These are phyloP conservation scores for Cantharellus anzutake DNA, from an alignment of 768 basidiomycete species.

Conservation along the genomic window DNA sequence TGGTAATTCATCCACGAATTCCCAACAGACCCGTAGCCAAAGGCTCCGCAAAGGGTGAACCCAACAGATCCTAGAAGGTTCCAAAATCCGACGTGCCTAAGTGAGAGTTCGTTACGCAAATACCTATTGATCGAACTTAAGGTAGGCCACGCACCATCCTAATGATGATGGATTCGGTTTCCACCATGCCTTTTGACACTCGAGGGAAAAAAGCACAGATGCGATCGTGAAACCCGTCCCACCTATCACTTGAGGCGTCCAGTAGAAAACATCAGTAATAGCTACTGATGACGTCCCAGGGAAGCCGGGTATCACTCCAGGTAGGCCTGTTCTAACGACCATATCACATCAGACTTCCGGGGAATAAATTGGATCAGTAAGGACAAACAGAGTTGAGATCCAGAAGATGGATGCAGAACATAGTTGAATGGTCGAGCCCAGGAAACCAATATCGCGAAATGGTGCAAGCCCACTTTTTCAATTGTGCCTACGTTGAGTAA, in stretches of 20 bases:
- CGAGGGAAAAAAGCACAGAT: slow-evolving; percentile 29
- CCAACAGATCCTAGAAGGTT: slow-evolving; percentile 40
- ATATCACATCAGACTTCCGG: not conserved
- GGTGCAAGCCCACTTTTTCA: slow-evolving; percentile 13
- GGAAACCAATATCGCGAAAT: slow-evolving; percentile 28
- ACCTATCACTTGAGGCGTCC: slow-evolving; percentile 45
- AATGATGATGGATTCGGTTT: slow-evolving; percentile 24
- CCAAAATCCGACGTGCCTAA: slow-evolving; percentile 24
- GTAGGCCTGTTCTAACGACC: slow-evolving; percentile 20
- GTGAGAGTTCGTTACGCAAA: not conserved
- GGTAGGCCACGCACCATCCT: slow-evolving; percentile 28
- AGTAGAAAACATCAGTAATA: slow-evolving; percentile 32
- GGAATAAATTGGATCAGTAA: slow-evolving; percentile 8
- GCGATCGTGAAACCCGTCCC: slow-evolving; percentile 39
- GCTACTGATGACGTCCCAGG: slow-evolving; percentile 11
- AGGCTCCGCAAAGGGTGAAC: slow-evolving; percentile 37
- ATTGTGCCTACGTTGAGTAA: too few relatives aligned
- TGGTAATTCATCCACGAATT: slow-evolving; percentile 26
- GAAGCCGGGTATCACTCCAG: slow-evolving; percentile 23
- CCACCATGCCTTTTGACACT: slow-evolving; percentile 38
- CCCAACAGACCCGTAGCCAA: slow-evolving; percentile 25
- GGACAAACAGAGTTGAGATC: slow-evolving; percentile 24
- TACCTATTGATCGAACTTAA: not conserved
- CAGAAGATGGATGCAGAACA: slow-evolving; percentile 42
- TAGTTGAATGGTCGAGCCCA: slow-evolving; percentile 32